These are phyloP conservation scores for Hysterangium stoloniferum DNA, from an alignment of 768 basidiomycete species.

Conservation along the genomic window DNA sequence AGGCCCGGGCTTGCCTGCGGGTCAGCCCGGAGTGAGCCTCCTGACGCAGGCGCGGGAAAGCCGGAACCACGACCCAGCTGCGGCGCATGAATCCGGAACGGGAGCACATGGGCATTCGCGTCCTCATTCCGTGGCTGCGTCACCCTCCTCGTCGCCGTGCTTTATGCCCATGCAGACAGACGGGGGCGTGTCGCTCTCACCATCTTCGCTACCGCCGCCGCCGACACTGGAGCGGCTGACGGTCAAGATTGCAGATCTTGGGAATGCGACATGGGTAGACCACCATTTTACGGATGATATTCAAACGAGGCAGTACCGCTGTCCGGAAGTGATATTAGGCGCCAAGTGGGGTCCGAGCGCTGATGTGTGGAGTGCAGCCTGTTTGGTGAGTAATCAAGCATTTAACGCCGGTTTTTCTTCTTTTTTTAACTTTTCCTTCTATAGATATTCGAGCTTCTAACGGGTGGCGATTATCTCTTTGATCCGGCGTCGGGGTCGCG, in stretches of 20 bases:
- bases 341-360: conserved; percentile 94
- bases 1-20: conserved; percentile 20
- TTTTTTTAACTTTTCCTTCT: neutral
- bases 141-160: conserved; percentile 16
- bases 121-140: conserved; percentile 13
- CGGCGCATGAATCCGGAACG: neutral
- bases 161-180: conserved; percentile 24
- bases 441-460: conserved; percentile 90
- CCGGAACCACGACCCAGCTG: neutral
- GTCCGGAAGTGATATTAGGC: conserved; percentile 95
- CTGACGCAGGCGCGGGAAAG: conserved; percentile 16
- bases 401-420: neutral
- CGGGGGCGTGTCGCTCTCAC: conserved; percentile 6
- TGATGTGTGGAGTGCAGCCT: conserved; percentile 95
- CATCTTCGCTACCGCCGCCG: conserved; percentile 24
- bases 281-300: conserved; percentile 99
- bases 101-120: conserved; percentile 4
- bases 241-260: conserved; percentile 97
- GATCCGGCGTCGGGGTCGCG: conserved; percentile 92
- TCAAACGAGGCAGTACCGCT: conserved; percentile 94
- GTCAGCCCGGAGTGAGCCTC: conserved; percentile 30
- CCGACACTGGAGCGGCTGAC: conserved; percentile 65
- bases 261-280: conserved; percentile 89
- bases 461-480: conserved; percentile 96
- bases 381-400: conserved; percentile 55